These are phyloP conservation scores for Globisporangium viniferum DNA, from an alignment of 352 stramenopile genomes.

Conservation along the genomic window DNA sequence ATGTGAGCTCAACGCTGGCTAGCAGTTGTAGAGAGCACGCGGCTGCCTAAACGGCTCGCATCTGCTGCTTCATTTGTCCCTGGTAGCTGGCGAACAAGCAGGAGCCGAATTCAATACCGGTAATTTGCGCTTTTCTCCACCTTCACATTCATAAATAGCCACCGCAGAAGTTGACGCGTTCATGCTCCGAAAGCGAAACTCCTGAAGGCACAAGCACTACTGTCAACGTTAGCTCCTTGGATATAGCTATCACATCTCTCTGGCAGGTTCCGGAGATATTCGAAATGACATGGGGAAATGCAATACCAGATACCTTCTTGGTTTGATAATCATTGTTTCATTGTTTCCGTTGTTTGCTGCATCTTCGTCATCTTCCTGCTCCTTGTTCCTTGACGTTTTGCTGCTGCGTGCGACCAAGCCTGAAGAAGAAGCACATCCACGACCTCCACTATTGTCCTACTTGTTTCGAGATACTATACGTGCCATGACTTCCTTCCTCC, in stretches of 20 bases:
- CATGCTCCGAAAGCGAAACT: background rate
- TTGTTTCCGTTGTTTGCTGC: background rate
- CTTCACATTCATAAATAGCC: background rate
- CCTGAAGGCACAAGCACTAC: background rate
- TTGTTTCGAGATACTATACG: conserved; percentile 13
- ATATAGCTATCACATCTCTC: background rate
- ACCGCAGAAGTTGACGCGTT: background rate
- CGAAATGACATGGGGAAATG: background rate
- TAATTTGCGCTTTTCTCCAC: background rate
- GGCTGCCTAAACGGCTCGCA: background rate
- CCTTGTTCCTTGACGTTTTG: background rate
- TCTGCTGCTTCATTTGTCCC: background rate
- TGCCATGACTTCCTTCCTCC: background rate
- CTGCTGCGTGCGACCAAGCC: background rate
- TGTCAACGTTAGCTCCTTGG: background rate
- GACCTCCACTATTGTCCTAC: conserved; percentile 1
- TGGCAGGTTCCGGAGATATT: background rate
- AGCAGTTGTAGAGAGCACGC: too few species aligned
- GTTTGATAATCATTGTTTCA: conserved; percentile 12
- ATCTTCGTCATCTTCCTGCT: background rate
- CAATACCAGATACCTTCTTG: background rate
- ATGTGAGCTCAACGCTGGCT: conserved; percentile 19
- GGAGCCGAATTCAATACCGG: background rate
- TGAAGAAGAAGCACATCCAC: background rate
- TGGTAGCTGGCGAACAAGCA: background rate